A percentile compares a stretch with the other conserved stretches of the same genome.
These are phyloP conservation scores for Geotrichum fermentans DNA, from an alignment of 1,139 yeast genomes.

Conservation along the genomic window DNA sequence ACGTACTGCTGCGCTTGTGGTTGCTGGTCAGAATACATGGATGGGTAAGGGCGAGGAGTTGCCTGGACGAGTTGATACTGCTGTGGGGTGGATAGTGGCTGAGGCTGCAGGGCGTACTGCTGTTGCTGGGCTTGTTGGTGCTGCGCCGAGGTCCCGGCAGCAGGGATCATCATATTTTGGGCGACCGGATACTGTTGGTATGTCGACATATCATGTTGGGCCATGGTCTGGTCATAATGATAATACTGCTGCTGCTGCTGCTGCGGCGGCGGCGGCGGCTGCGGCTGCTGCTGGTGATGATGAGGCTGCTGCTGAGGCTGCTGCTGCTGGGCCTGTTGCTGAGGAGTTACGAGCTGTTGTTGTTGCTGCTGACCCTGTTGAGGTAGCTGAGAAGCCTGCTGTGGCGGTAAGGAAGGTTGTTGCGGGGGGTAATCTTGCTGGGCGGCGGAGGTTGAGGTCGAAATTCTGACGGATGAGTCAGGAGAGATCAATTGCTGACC, in stretches of 20 bases:
- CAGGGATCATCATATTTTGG: slow-evolving; percentile 18
- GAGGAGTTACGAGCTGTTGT: too few relatives aligned
- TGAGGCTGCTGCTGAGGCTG: slow-evolving; percentile 16
- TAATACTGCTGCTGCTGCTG: slow-evolving; percentile 11
- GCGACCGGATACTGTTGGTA: slow-evolving; percentile 32
- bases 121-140: slow-evolving; percentile 14
- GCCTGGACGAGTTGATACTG: slow-evolving; percentile 15
- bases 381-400: not conserved
- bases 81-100: not conserved
- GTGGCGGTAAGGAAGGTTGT: not conserved
- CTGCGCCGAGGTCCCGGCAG: slow-evolving; percentile 3
- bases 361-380: slow-evolving; percentile 8
- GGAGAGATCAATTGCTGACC: slow-evolving; percentile 11
- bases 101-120: slow-evolving; percentile 6
- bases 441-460: slow-evolving; percentile 2
- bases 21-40: slow-evolving; percentile 6
- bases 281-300: slow-evolving; percentile 9
- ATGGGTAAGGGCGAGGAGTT: slow-evolving; percentile 15
- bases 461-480: slow-evolving; percentile 7
- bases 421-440: slow-evolving; percentile 2
- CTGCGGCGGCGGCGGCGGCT: slow-evolving; percentile 2
- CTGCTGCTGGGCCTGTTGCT: slow-evolving; percentile 3
- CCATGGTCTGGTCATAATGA: slow-evolving; percentile 6
- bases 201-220: slow-evolving; percentile 23
- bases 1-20: slow-evolving; percentile 9